Evolutionary conservation across 2,329 filamentous ascomycete genomes (phyloP).

Genomic region (Alternaria panax): DNA sequence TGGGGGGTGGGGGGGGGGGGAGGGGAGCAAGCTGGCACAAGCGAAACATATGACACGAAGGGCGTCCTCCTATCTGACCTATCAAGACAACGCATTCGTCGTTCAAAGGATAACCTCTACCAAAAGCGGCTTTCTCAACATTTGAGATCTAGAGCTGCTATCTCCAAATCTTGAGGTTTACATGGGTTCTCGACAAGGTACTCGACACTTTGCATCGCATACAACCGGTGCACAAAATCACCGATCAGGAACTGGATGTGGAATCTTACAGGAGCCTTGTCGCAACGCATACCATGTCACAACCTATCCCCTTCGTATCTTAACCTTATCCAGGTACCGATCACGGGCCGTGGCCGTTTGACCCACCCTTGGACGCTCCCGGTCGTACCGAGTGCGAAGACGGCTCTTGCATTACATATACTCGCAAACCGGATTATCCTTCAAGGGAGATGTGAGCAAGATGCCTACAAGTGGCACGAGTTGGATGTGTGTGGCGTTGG

Average conservation of each 20-base stretch:
- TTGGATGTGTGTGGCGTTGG: neutral
- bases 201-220: neutral
- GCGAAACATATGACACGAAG: neutral
- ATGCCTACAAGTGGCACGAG: neutral
- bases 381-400: slow-evolving; percentile 20
- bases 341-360: slow-evolving; percentile 30
- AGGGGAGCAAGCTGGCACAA: neutral
- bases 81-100: neutral
- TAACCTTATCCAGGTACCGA: slow-evolving; percentile 15
- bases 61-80: neutral
- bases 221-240: slow-evolving; percentile 10
- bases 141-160: neutral
- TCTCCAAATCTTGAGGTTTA: neutral
- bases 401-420: slow-evolving; percentile 6
- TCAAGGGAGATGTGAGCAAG: neutral
- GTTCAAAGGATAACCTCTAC: neutral
- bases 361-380: slow-evolving; percentile 18
- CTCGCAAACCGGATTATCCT: neutral
- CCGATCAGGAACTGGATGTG: slow-evolving; percentile 12
- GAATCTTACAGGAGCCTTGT: neutral
- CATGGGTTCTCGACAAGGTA: neutral
- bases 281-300: neutral
- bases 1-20: no score
- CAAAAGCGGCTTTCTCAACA: slow-evolving; percentile 1
- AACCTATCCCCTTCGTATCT: neutral